Conservation (phyloP, 345 rosid species). For the Xanthoceras sorbifolium region DNA sequence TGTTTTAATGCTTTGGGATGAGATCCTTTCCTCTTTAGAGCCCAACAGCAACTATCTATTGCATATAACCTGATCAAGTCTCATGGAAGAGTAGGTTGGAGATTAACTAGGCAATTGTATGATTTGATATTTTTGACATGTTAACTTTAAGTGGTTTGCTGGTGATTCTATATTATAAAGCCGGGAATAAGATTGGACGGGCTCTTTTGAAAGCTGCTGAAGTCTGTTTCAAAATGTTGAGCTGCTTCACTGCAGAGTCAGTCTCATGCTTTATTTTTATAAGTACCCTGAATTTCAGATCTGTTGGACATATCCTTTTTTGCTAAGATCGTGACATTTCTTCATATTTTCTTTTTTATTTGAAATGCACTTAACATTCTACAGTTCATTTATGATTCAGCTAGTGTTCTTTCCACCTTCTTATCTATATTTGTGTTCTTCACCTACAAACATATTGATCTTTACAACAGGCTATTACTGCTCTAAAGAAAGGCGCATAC, state of each 20-base stretch:
- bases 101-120: neutral
- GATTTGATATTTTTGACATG: neutral
- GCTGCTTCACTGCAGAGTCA: neutral
- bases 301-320: neutral
- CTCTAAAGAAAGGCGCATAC: conserved; percentile 92
- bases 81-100: neutral
- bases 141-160: neutral
- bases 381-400: conserved; percentile 9
- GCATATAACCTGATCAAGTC: neutral
- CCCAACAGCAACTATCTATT: neutral
- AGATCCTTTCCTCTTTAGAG: neutral
- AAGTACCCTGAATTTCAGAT: neutral
- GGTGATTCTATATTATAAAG: neutral
- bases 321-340: neutral
- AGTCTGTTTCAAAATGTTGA: neutral
- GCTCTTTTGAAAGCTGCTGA: neutral
- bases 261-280: neutral
- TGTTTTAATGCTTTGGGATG: neutral
- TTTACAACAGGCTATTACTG: conserved; percentile 84
- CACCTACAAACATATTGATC: conserved; percentile 32
- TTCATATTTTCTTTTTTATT: neutral
- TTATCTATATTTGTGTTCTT: conserved; percentile 16
- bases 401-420: conserved; percentile 12
- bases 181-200: too few species aligned
- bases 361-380: conserved; percentile 8